phyloP scores from a whole-genome alignment of 768 basidiomycete species.

The Naganishia friedmannii region DNA sequence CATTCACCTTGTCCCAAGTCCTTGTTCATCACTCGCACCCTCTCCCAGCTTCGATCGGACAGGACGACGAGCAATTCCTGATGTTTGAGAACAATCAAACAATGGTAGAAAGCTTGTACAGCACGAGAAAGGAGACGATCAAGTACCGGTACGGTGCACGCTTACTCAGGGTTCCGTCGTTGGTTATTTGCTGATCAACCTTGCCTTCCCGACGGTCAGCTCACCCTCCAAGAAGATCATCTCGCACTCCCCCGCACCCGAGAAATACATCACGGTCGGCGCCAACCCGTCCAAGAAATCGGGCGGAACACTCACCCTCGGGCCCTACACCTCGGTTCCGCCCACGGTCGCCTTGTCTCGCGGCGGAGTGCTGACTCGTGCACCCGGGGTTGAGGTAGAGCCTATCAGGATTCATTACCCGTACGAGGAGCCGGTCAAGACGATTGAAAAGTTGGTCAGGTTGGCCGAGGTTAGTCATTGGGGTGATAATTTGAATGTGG shows the following conservation, averaged over 20 bases:
- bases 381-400: constrained; percentile 63
- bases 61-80: constrained; percentile 73
- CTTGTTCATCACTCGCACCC: constrained; percentile 75
- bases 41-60: constrained; percentile 69
- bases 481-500: constrained; percentile 89
- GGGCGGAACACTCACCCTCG: constrained; percentile 79
- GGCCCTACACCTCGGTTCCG: constrained; percentile 76
- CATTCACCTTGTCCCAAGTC: constrained; percentile 73
- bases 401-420: constrained; percentile 72
- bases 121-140: constrained; percentile 74
- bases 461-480: constrained; percentile 91
- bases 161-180: neutral
- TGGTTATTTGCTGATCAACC: neutral
- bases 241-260: constrained; percentile 59
- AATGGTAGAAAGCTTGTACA: constrained; percentile 80
- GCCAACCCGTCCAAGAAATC: constrained; percentile 65
- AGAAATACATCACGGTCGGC: constrained; percentile 59
- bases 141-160: constrained; percentile 69
- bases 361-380: constrained; percentile 30
- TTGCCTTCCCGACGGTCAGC: neutral
- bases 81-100: constrained; percentile 69
- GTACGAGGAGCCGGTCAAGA: constrained; percentile 75
- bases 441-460: constrained; percentile 69
- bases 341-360: constrained; percentile 55
- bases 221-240: constrained; percentile 54